A percentile compares a stretch with the other conserved stretches of the same genome.
These are phyloP conservation scores for Pestalotiopsis sp. DNA, from an alignment of 2,329 filamentous ascomycete genomes.

Conservation along the genomic window DNA sequence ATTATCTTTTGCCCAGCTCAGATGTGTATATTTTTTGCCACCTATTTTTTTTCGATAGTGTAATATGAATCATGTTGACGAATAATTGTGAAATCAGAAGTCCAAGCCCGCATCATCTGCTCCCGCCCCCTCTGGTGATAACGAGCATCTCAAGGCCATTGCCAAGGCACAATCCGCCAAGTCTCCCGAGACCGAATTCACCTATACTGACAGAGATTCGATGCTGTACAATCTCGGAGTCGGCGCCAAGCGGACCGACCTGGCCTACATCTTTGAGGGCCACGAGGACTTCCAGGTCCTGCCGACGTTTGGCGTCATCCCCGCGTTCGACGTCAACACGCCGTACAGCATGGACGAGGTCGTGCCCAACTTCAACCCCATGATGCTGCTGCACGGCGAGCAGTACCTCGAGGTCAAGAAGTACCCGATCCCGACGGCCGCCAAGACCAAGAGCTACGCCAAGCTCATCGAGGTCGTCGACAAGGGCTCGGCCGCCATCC, in stretches of 20 bases:
- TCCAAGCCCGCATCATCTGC: constrained; percentile 1
- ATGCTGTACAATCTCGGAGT: constrained; percentile 96
- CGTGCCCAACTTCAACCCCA: constrained; percentile 94
- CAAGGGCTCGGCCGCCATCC: constrained; percentile 87
- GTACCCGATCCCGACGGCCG: constrained; percentile 87
- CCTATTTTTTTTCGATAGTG: constrained; percentile 18
- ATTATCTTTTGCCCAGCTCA: neutral
- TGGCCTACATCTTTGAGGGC: constrained; percentile 88
- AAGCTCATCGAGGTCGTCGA: constrained; percentile 93
- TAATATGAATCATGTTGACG: constrained; percentile 25
- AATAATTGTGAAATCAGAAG: constrained; percentile 19
- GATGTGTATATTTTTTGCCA: constrained; percentile 23
- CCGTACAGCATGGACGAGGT: constrained; percentile 82
- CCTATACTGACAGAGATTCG: constrained; percentile 82
- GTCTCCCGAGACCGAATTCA: constrained; percentile 69
- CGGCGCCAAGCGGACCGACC: constrained; percentile 86
- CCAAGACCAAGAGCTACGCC: constrained; percentile 73
- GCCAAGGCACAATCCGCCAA: constrained; percentile 69
- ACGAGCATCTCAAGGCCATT: constrained; percentile 75
- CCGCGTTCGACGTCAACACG: constrained; percentile 82
- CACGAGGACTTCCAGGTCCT: constrained; percentile 90
- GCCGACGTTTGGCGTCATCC: constrained; percentile 94
- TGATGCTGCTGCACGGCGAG: constrained; percentile 99
- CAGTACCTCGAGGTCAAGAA: constrained; percentile 95
- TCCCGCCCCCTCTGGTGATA: constrained; percentile 35